Percentiles rank a stretch among this genome's conserved stretches.
phyloP scores from a whole-genome alignment of 148 eudicot species.

The Beta vulgaris region DNA sequence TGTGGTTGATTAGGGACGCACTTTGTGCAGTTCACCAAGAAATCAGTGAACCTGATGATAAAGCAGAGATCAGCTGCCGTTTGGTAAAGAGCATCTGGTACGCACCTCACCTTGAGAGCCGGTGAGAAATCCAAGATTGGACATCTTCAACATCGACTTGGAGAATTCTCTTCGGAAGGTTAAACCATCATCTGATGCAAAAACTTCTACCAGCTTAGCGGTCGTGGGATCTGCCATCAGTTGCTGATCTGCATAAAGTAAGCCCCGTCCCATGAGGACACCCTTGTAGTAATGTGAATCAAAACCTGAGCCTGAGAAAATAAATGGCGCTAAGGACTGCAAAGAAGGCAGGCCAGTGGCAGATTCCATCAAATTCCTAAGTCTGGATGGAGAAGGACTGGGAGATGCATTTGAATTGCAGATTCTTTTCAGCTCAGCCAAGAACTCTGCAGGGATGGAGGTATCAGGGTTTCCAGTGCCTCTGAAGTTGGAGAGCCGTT shows the following conservation, averaged over 20 bases:
- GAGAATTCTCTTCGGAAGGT: slow-evolving; percentile 37
- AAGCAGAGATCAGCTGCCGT: slow-evolving; percentile 5
- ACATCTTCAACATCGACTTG: slow-evolving; percentile 44
- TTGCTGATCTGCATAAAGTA: slow-evolving; percentile 46
- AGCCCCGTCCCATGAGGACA: slow-evolving; percentile 44
- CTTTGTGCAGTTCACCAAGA: neutral
- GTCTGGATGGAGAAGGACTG: slow-evolving; percentile 26
- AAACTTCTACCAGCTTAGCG: slow-evolving; percentile 35
- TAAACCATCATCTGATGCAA: slow-evolving; percentile 44
- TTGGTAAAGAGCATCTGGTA: slow-evolving; percentile 33
- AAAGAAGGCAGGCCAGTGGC: slow-evolving; percentile 11
- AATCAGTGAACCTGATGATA: neutral
- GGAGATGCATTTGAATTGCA: slow-evolving; percentile 30
- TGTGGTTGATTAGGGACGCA: neutral
- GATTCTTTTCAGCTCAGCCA: slow-evolving; percentile 22
- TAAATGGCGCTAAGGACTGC: slow-evolving; percentile 22
- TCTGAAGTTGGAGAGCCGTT: slow-evolving; percentile 31
- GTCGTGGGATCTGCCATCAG: slow-evolving; percentile 42
- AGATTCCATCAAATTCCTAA: slow-evolving; percentile 26
- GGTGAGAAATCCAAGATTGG: slow-evolving; percentile 24
- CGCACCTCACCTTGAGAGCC: slow-evolving; percentile 40
- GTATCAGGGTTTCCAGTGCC: slow-evolving; percentile 40
- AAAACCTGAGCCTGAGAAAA: slow-evolving; percentile 34
- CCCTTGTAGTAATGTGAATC: slow-evolving; percentile 39
- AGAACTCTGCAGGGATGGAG: slow-evolving; percentile 33